Evolutionary conservation across 208 protist species (phyloP), one percentile per base, ranked within the genome.

Genomic region (Trypanosoma theileri): DNA sequence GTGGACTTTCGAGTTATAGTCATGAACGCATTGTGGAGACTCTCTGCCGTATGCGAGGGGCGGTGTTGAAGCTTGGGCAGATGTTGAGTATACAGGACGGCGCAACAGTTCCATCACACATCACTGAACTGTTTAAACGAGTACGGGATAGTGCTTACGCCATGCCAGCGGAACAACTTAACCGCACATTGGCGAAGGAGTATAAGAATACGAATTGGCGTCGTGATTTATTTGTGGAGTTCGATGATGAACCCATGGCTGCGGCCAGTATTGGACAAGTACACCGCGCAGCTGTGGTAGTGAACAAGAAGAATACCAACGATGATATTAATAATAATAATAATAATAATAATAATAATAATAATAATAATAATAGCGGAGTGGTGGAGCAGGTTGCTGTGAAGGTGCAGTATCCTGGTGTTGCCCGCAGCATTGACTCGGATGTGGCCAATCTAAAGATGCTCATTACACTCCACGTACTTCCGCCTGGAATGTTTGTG

Each of bases 201-300:
- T 79, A 80, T 40, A 78, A 80, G 46, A 56, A 64, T 35, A 48
- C 31, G 0, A 73, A 86, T 60, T 89, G 86, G 88, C 72, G 77
- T 31, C 55, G 31, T 3, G 67, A 80, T 10, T n/a, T 85, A 10
- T 96, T 98, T 51, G 48, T 40, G 35, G 31, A 40, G 3, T 98
- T 99, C 73, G 86, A 97, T 56, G 82, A 94, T 14, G 65, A 75
- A 9, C 97, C 98, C 3, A 85, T 98, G 12, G 98, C 97, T 3
- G 94, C 98, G 0, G 98, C 98, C 22, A 98, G 95, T 16, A 98
- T 99, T 57, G 98, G 97, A 12, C 97, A 99, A 71, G 97, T 98
- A 26, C 92, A 97, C 73, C 65, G 78, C 42, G 93, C 79, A 13
- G 60, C 71, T 6, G 69, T 97, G 26, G 71, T 57, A 40, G 79